Evolutionary conservation across 2,329 filamentous ascomycete species (phyloP).

Genomic region (Talaromyces sp.): DNA sequence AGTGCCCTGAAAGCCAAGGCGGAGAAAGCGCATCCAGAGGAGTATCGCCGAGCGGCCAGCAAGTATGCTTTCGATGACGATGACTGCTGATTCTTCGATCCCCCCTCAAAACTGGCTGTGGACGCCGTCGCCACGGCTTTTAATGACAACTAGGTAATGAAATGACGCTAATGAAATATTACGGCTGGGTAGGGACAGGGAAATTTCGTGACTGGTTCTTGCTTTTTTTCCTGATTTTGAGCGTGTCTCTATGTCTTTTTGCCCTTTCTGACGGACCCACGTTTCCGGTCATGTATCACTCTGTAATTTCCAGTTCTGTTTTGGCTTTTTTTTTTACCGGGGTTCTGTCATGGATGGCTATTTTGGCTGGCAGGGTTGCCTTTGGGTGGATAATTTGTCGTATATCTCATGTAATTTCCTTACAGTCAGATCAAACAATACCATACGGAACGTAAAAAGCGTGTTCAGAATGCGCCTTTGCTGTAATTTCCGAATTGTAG

Average conservation of each 20-base stretch:
- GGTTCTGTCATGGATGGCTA: conserved; percentile 5
- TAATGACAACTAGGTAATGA: conserved; percentile 11
- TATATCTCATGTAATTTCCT: conserved; percentile 7
- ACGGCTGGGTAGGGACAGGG: conserved; percentile 3
- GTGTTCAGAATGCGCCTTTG: neutral
- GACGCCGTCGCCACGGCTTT: neutral
- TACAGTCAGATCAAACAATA: conserved; percentile 5
- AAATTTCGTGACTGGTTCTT: conserved; percentile 17
- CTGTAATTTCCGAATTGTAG: neutral
- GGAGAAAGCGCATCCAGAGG: conserved; percentile 39
- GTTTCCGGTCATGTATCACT: conserved; percentile 12
- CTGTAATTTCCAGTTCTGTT: conserved; percentile 11
- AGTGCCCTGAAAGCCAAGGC: conserved; percentile 39
- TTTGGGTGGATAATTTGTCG: conserved; percentile 6
- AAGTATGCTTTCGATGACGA: conserved; percentile 38
- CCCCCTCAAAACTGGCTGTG: neutral
- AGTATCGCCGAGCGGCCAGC: conserved; percentile 40
- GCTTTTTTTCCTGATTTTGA: conserved; percentile 14
- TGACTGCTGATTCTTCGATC: conserved; percentile 20
- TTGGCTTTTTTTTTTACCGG: neutral
- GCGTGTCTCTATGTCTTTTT: conserved; percentile 13
- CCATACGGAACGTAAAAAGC: conserved; percentile 1
- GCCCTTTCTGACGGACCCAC: conserved; percentile 6
- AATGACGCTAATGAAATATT: conserved; percentile 21
- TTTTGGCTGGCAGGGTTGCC: neutral